phyloP scores from a whole-genome alignment of 768 basidiomycete genomes.

The Russula brevipes region DNA sequence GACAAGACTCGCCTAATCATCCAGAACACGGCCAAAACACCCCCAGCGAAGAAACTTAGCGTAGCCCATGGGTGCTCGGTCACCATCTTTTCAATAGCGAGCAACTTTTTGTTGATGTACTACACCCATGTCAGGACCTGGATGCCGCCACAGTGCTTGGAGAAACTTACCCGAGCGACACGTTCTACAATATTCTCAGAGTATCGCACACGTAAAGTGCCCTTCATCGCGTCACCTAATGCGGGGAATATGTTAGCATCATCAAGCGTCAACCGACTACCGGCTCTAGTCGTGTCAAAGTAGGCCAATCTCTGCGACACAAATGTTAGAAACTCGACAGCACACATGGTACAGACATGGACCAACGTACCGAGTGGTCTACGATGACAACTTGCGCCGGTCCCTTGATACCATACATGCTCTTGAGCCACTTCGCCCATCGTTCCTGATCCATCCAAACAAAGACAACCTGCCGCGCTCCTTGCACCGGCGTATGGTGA shows the following conservation, averaged over 20 bases:
- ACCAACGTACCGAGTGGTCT: constrained; percentile 67
- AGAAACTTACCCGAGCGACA: constrained; percentile 49
- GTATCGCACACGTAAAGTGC: constrained; percentile 47
- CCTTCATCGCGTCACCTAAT: constrained; percentile 58
- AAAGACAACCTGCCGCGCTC: constrained; percentile 63
- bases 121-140: constrained; percentile 14
- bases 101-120: constrained; percentile 33
- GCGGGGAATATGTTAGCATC: constrained; percentile 57
- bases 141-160: background rate
- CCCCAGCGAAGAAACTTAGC: constrained; percentile 25
- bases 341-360: background rate
- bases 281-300: constrained; percentile 60
- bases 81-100: constrained; percentile 29
- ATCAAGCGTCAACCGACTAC: constrained; percentile 52
- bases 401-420: constrained; percentile 71
- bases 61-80: constrained; percentile 29
- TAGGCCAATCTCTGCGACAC: constrained; percentile 59
- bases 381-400: constrained; percentile 58
- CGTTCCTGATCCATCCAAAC: constrained; percentile 82
- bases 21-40: constrained; percentile 24
- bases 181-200: constrained; percentile 72
- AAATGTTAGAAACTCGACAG: background rate
- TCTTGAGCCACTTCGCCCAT: constrained; percentile 89
- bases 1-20: constrained; percentile 26
- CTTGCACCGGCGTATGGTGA: constrained; percentile 27